A percentile compares a stretch with the other conserved stretches of the same genome.
phyloP scores from a whole-genome alignment of 2,329 filamentous ascomycete genomes.

The Colletotrichum sp. region DNA sequence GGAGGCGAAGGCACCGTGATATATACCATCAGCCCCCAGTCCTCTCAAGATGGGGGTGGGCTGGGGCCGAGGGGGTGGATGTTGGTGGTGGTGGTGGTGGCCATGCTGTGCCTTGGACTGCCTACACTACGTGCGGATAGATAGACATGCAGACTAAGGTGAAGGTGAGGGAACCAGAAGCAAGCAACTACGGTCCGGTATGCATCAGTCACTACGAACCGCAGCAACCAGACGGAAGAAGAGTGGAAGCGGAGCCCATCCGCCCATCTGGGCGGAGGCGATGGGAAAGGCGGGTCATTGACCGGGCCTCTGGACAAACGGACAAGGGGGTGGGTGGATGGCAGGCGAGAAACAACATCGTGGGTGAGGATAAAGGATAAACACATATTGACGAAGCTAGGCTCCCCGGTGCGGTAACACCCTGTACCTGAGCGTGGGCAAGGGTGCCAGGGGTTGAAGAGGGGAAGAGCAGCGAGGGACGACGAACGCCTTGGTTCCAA shows the following conservation, averaged over 20 bases:
- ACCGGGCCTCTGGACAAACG: slow-evolving; percentile 1
- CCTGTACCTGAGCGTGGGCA: slow-evolving; percentile 22
- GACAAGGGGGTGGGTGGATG: neutral
- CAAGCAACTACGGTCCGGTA: neutral
- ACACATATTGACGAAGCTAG: neutral
- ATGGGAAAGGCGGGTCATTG: slow-evolving; percentile 10
- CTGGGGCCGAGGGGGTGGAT: neutral
- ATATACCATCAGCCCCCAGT: slow-evolving; percentile 15
- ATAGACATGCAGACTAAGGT: neutral
- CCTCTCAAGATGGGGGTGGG: neutral
- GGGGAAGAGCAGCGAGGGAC: neutral
- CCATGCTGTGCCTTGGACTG: neutral
- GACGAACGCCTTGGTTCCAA: neutral
- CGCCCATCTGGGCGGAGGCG: slow-evolving; percentile 3
- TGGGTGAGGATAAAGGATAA: neutral
- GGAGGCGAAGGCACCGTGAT: slow-evolving; percentile 18
- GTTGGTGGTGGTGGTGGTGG: neutral
- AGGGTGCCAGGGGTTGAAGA: neutral
- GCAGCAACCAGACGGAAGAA: slow-evolving; percentile 4
- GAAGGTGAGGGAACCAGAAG: neutral
- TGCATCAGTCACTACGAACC: slow-evolving; percentile 7
- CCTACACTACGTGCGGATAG: neutral
- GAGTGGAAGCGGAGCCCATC: neutral
- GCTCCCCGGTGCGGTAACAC: slow-evolving; percentile 8
- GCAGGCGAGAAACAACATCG: neutral